phyloP scores from a whole-genome alignment of 768 basidiomycete genomes.

The Tephrocybe sp. region DNA sequence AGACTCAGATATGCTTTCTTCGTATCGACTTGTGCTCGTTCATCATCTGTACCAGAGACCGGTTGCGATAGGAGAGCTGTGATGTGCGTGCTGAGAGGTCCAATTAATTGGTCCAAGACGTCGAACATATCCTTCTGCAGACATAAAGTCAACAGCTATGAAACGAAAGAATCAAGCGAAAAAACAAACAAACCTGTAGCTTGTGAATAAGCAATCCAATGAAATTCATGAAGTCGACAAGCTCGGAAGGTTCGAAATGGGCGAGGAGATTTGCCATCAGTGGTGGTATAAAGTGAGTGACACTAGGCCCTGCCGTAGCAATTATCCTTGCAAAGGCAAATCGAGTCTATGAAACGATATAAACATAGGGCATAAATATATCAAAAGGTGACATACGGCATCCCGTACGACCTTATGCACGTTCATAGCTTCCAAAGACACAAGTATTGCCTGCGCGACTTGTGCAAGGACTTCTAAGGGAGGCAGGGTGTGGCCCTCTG shows the following conservation, averaged over 20 bases:
- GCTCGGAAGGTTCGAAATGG: slow-evolving; percentile 88
- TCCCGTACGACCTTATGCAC: slow-evolving; percentile 84
- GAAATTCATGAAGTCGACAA: slow-evolving; percentile 96
- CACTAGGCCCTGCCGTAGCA: slow-evolving; percentile 73
- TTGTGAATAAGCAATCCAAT: slow-evolving; percentile 88
- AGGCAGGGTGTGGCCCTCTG: slow-evolving; percentile 65
- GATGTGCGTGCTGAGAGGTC: slow-evolving; percentile 83
- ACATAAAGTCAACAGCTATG: neutral
- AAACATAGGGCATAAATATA: neutral
- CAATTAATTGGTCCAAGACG: slow-evolving; percentile 87
- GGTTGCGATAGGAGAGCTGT: slow-evolving; percentile 77
- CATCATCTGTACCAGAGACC: slow-evolving; percentile 84
- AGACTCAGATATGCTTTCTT: slow-evolving; percentile 87
- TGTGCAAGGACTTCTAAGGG: slow-evolving; percentile 78
- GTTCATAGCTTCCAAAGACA: slow-evolving; percentile 87
- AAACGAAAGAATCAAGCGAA: neutral
- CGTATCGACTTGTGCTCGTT: slow-evolving; percentile 71
- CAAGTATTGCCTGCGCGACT: slow-evolving; percentile 82
- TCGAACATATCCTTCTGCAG: slow-evolving; percentile 77
- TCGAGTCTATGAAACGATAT: slow-evolving; percentile 58
- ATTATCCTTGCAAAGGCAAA: slow-evolving; percentile 93
- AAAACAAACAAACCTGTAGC: slow-evolving; percentile 60
- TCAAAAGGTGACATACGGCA: slow-evolving; percentile 57
- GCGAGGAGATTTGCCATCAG: slow-evolving; percentile 89
- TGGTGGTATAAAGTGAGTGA: slow-evolving; percentile 83